phyloP scores from a whole-genome alignment of 75 land plant species.

The Cupressus sempervirens region DNA sequence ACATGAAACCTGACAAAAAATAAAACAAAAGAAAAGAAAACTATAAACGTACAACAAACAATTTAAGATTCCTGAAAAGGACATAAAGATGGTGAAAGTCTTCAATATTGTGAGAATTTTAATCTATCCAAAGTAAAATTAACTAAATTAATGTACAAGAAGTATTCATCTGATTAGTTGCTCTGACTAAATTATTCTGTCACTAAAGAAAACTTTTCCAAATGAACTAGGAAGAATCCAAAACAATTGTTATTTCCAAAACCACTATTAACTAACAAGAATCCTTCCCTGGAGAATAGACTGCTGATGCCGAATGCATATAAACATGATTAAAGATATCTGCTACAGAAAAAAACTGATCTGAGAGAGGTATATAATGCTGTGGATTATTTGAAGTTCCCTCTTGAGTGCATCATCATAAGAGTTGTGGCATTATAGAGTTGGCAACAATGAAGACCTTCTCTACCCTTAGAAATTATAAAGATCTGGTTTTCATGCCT shows the following conservation, averaged over 20 bases:
- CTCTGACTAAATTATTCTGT: neutral
- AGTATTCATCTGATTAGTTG: neutral
- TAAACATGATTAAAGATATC: neutral
- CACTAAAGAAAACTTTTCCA: neutral
- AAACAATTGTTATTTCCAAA: neutral
- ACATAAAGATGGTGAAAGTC: neutral
- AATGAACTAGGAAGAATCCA: neutral
- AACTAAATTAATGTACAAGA: neutral
- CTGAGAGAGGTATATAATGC: neutral
- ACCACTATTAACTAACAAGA: neutral
- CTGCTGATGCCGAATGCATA: neutral
- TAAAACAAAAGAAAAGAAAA: constrained; percentile 1
- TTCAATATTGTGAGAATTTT: neutral
- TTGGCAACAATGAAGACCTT: too few species aligned
- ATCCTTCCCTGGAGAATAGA: neutral
- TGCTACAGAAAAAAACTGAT: neutral
- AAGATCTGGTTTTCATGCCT: too few species aligned
- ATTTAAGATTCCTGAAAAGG: neutral
- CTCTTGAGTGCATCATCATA: too few species aligned
- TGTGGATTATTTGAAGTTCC: too few species aligned
- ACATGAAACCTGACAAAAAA: neutral
- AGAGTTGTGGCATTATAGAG: too few species aligned
- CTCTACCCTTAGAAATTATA: too few species aligned
- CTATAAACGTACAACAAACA: neutral
- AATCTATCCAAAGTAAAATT: neutral